Percentiles rank a stretch among this genome's conserved stretches.
These are phyloP conservation scores for Barnettozyma sucrosica DNA, from an alignment of 805 yeast genomes.

Conservation along the genomic window DNA sequence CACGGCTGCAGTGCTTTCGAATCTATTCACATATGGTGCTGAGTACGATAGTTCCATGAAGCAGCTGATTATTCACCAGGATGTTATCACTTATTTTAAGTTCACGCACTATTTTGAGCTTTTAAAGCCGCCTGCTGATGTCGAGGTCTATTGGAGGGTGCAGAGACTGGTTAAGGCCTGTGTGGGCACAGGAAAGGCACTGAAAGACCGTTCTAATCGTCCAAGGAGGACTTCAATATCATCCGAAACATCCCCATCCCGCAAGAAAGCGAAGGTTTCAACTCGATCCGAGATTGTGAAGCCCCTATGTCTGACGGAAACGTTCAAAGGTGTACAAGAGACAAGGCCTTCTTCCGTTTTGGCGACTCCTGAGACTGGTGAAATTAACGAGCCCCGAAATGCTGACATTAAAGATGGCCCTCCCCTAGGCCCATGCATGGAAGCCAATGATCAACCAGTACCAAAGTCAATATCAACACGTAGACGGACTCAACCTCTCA, in stretches of 20 bases:
- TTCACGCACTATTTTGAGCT: neutral
- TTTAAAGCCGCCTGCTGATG: neutral
- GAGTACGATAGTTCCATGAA: no score
- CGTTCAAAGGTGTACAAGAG: no score
- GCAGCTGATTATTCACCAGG: neutral
- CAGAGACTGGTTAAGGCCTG: neutral
- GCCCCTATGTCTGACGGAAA: neutral
- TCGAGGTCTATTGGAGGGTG: neutral
- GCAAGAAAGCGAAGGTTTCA: neutral
- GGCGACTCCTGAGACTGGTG: no score
- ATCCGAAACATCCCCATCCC: neutral
- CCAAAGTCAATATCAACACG: no score
- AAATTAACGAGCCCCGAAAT: no score
- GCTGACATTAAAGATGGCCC: neutral
- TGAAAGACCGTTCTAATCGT: neutral
- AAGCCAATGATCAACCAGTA: neutral
- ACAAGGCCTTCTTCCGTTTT: no score
- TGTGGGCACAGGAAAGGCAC: neutral
- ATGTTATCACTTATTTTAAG: neutral
- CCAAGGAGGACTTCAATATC: neutral
- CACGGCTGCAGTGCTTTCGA: neutral
- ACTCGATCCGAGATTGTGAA: neutral
- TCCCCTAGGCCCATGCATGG: neutral
- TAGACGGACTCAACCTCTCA: no score
- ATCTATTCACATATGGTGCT: neutral